These are phyloP conservation scores for Suillus subluteus DNA, from an alignment of 768 basidiomycete genomes.

Conservation along the genomic window DNA sequence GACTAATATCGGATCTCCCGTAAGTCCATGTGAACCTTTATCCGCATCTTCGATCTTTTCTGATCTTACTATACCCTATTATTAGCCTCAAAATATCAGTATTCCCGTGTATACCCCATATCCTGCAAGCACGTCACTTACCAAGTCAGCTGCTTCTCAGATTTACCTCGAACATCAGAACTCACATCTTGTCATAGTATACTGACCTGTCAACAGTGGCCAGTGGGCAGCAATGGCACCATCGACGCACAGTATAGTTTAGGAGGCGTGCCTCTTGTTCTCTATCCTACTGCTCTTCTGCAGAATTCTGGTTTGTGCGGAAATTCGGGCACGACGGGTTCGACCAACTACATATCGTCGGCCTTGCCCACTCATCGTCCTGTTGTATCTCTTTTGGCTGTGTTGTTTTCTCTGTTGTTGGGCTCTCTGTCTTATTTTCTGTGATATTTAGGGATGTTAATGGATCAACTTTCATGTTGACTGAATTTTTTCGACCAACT, in stretches of 20 bases:
- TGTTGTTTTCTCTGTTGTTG: constrained; percentile 14
- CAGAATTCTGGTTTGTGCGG: constrained; percentile 44
- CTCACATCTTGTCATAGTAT: constrained; percentile 43
- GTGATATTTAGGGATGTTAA: constrained; percentile 1
- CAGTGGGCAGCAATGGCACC: constrained; percentile 66
- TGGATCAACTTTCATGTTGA: neutral
- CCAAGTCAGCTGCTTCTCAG: constrained; percentile 50
- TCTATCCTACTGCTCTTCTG: constrained; percentile 46
- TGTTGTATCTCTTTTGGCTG: constrained; percentile 1
- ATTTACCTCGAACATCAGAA: constrained; percentile 5
- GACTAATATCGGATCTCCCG: constrained; percentile 78
- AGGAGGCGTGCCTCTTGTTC: constrained; percentile 64
- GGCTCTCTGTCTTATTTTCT: constrained; percentile 9
- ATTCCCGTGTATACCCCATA: constrained; percentile 64
- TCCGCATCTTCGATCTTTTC: neutral
- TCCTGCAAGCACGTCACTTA: constrained; percentile 47
- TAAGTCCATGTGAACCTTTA: constrained; percentile 32
- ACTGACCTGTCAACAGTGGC: constrained; percentile 67
- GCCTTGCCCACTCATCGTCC: neutral
- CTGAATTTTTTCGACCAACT: neutral
- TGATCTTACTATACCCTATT: constrained; percentile 12
- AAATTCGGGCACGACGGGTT: constrained; percentile 7
- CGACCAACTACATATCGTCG: constrained; percentile 14
- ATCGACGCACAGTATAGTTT: constrained; percentile 63
- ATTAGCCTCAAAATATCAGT: constrained; percentile 58